Evolutionary conservation across 805 yeast species (phyloP), one percentile per base, ranked within the genome.

Genomic region (Candida nanaspora): DNA sequence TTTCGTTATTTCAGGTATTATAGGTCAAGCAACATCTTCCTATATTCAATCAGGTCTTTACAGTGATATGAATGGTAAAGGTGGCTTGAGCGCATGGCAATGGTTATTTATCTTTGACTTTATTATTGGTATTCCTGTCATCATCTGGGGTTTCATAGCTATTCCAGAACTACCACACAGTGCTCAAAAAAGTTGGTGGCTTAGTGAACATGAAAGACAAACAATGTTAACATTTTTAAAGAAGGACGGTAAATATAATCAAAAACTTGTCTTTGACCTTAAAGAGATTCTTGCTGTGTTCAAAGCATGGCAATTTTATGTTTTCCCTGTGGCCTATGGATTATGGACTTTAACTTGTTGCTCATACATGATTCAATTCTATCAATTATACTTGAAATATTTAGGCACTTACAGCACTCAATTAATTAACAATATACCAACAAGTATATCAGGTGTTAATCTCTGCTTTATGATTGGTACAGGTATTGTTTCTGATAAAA

Each of bases 41-140:
- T 72, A 78, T 44, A 62, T 82, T 32, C 81, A 80, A 49, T 75
- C 81, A 15, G 74, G 80, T 10, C 68, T 79, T 23, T 70, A 62
- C 42, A 50, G 66, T 19, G 48, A 59, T 31, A 53, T 82, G 47
- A 59, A 68, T 40, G 85, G 82, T 25, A 62, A 54, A 10, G 52
- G 56, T 35, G 86, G 86, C 0, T 60, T 74, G 11, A 68, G 69
- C 8, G 78, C 85, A 11, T 82, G 87, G 87, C 68, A 80, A 63
- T 82, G 87, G 87, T 75, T 78, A 54, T 82, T 78, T 51, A 74
- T 82, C 36, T 68, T 82, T 45, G 86, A 80, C 54, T 81, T 80
- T 11, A 51, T 75, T 37, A 69, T 82, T 37, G 75, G 82, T 5
- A 51, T 80, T 22, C 76, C 68, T 2, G 72, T 82, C 29, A 83